These are phyloP conservation scores for Penicillium sp. DNA, from an alignment of 2,329 filamentous ascomycete species.

Conservation along the genomic window DNA sequence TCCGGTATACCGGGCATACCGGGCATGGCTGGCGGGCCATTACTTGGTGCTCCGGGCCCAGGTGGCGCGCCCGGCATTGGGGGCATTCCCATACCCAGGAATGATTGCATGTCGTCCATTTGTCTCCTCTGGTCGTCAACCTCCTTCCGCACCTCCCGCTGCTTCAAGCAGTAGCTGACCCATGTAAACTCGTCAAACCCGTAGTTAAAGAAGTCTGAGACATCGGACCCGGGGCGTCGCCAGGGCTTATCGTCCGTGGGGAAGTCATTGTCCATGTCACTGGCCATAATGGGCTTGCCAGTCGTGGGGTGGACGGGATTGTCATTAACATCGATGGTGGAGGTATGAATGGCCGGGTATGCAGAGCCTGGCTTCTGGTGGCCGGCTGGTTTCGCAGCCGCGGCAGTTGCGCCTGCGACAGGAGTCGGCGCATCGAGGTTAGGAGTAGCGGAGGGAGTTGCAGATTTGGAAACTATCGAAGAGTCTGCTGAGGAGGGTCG, in stretches of 20 bases:
- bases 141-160: conserved; percentile 71
- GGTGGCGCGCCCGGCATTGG: conserved; percentile 40
- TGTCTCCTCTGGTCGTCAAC: conserved; percentile 75
- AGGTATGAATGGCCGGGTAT: conserved; percentile 66
- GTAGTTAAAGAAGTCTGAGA: conserved; percentile 98
- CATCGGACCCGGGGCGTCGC: conserved; percentile 88
- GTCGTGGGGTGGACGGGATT: conserved; percentile 70
- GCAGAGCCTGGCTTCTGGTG: conserved; percentile 55
- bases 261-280: conserved; percentile 70
- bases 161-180: conserved; percentile 88
- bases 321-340: conserved; percentile 76
- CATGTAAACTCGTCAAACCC: conserved; percentile 98
- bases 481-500: conserved; percentile 34
- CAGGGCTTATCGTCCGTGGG: conserved; percentile 83
- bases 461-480: conserved; percentile 29
- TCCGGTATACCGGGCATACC: conserved; percentile 47
- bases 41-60: conserved; percentile 28
- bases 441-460: conserved; percentile 32
- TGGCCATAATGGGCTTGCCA: conserved; percentile 75
- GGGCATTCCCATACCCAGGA: conserved; percentile 52
- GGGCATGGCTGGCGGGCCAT: conserved; percentile 33
- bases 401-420: conserved; percentile 21
- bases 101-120: conserved; percentile 57
- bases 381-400: conserved; percentile 31
- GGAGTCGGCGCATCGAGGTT: conserved; percentile 33